Base-by-base conservation (phyloP, 495 filamentous ascomycete species). In the Aspergillus sclerotiicarbonarius region DNA sequence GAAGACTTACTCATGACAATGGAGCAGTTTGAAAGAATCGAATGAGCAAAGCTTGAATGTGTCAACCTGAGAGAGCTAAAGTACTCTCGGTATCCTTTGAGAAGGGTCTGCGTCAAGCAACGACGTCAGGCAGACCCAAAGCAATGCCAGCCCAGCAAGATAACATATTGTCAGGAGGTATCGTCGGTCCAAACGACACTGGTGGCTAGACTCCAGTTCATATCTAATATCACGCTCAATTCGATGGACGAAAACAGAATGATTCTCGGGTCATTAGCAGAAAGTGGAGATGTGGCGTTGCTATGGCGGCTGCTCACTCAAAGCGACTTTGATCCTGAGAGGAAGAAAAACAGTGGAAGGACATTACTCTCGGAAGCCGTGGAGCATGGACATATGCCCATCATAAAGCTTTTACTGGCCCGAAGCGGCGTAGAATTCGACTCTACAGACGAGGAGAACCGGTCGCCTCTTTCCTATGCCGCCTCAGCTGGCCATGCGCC, bases 321-420 rank as follows among this genome's bases (percentile, higher is more conserved):
- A 48, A 37, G 53, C 19, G 31, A 57, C 19, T 18, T 44, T 1
- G 8, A 6, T 2, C 16, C 19, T 3, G 15, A 25, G n/a, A 16
- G 19, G 25, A 39, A 37, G 8, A 46, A 57, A 20, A 9, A 8
- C 3, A 12, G 18, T 29, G 46, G 33, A 3, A 30, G 55, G n/a
- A 57, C 55, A 16, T 33, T 37, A 9, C 47, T 57, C 4, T 61
- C 59, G 25, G 13, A 51, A 10, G 54, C 53, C 3, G 53, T 46
- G 13, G 53, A 52, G 20, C 4, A 21, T 10, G 59, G 59, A 9
- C 35, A 61, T 9, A 47, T 53, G 41, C 32, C 32, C 18, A 20
- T 51, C 1, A 35, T 57, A 4, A 57, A 48, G 29, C 35, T 57
- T 6, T 32, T 57, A 29, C 18, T 57, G 10, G 12, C 33, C 8